Evolutionary conservation across 108 stramenopile species (phyloP), one percentile per base, ranked within the genome.

Genomic region (Stephanodiscus triporus): DNA sequence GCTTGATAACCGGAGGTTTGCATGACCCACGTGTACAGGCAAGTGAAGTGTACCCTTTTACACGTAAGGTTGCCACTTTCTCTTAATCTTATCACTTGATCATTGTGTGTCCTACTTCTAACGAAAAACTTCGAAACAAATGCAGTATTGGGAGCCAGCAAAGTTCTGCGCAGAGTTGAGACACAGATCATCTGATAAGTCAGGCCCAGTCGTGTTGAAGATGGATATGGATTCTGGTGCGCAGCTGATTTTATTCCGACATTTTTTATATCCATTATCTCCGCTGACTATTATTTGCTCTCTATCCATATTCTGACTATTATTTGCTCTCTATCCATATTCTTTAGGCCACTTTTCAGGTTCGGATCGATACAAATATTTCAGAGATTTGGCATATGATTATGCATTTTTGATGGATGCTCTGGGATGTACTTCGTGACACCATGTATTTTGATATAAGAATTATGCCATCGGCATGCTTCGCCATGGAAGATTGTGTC

Each of bases 361-460:
- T 13, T 78, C 82, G 16, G 97, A 99, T 75, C 87, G 98, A 7
- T 99, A 99, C 93, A 95, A 96, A 60, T 91, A 96, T 70, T 68
- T 95, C 42, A 70, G 84, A 23, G 97, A 97, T 67, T 80, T 82
- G 38, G 91, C 97, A 4, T 95, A 97, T 66, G 96, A 97, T 53
- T 96, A 89, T 66, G 92, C 95, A 37, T 97, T 95, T 70, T 63
- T 97, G 6, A 43, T 98, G 56, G 93, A 96, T 59, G 73, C 87
- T 55, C 78, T 95, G 22, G 93, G 90, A 37, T 23, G 30, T 26
- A 49, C 53, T 20, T 50, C 20, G 50, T 68, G 17, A 36, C 26
- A 49, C 48, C 6, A 19, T 49, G n/a, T n/a, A n/a, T n/a, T n/a
- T n/a, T n/a, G n/a, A n/a, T n/a, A n/a, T n/a, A n/a, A n/a, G n/a